Conservation (phyloP, 2,329 filamentous ascomycete species). For the Thelonectria olida region DNA sequence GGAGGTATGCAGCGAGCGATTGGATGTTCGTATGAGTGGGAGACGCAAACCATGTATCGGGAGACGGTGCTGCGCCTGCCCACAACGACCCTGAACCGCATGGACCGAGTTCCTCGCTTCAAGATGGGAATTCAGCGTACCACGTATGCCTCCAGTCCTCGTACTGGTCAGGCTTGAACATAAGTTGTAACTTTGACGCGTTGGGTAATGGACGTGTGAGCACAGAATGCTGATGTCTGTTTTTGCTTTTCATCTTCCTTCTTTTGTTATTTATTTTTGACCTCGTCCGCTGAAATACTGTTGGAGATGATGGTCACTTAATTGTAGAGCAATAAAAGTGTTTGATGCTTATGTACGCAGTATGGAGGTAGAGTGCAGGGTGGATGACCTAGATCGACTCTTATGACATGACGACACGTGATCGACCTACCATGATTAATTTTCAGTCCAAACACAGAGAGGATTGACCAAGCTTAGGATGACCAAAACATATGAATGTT, state of each 20-base stretch:
- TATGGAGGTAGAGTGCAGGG: no score
- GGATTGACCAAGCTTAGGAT: not conserved
- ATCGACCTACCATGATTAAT: no score
- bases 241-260: not conserved
- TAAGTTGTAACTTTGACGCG: not conserved
- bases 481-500: not conserved
- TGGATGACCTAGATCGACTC: not conserved
- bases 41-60: constrained; percentile 39
- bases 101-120: constrained; percentile 38
- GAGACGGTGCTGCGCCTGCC: constrained; percentile 39
- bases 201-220: not conserved
- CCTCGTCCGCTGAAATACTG: not conserved
- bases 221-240: not conserved
- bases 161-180: constrained; percentile 22
- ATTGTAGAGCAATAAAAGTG: no score
- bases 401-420: not conserved
- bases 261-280: not conserved
- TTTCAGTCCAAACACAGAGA: no score
- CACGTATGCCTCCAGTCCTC: constrained; percentile 29
- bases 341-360: no score
- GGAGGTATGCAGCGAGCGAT: constrained; percentile 41
- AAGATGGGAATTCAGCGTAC: constrained; percentile 38
- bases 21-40: constrained; percentile 40
- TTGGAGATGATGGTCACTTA: not conserved
- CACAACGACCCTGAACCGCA: constrained; percentile 36